Base-by-base conservation (phyloP, 2,329 filamentous ascomycete species). In the Fusarium cyanostomum region DNA sequence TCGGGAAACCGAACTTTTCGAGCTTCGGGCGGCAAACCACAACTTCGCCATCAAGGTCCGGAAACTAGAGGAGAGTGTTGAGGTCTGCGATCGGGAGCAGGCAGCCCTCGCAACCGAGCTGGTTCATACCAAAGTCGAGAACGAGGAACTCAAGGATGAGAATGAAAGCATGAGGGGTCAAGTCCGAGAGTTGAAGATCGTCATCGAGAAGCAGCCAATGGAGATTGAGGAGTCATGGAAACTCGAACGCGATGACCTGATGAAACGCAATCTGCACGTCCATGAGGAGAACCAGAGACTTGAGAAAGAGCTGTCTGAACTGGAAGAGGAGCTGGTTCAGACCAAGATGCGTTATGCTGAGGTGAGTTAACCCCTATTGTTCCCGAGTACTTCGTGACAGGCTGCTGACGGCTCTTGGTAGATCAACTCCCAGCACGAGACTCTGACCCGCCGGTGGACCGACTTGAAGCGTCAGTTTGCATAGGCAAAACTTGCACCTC, bases 261-360 rank as follows among this genome's bases (percentile, higher is more conserved):
- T 98, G 90, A 89, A 92, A 76, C 87, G 93, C 59, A 98, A 98
- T 74, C 86, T 91, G 62, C 92, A 96, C 71, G 94, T 98, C 8
- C 94, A 98, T 72, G 93, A 96, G 69, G 92, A 97, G 79, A 99
- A 98, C 72, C 85, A 91, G 59, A 86, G 84, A 56, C 80, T 99
- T 67, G 94, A 97, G 77, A 94, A 96, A 73, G 92, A 95, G 72
- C 86, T 97, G 84, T 84, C 87, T 6, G 93, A 97, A 69, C 91
- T 98, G 81, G 95, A 98, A 81, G 91, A 94, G 77, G 89, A 93
- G 75, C 81, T 99, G 66, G 94, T 99, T 63, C 87, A 90, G 74
- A 95, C 93, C 2, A 99, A 99, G 84, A 91, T 99, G 91, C 87
- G 88, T 72, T 93, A 94, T 80, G 95, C 95, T 52, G 92, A 97